These are phyloP conservation scores for Lecanosticta acicola DNA, from an alignment of 2,329 filamentous ascomycete genomes.

Conservation along the genomic window DNA sequence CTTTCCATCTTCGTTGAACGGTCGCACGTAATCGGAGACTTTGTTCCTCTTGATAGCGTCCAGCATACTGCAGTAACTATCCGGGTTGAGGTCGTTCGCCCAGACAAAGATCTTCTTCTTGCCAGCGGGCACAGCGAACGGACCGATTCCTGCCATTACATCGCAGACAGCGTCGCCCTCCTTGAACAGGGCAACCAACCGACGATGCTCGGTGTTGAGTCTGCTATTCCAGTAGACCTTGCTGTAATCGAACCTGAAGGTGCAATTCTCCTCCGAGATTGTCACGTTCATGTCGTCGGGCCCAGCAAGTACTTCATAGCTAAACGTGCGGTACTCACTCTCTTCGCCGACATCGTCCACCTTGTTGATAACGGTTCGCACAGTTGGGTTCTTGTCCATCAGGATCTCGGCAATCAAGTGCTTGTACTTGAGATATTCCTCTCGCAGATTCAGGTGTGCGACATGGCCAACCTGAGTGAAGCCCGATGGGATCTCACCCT, in stretches of 20 bases:
- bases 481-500: conserved; percentile 75
- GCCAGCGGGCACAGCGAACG: conserved; percentile 86
- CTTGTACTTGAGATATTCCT: conserved; percentile 79
- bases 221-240: conserved; percentile 98
- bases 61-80: conserved; percentile 68
- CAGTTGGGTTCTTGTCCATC: conserved; percentile 76
- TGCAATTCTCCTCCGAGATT: conserved; percentile 73
- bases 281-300: conserved; percentile 77
- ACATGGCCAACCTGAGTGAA: conserved; percentile 89
- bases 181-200: conserved; percentile 69
- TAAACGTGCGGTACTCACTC: conserved; percentile 85
- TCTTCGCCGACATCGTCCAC: conserved; percentile 78
- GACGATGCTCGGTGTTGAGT: conserved; percentile 80
- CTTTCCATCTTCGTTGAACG: conserved; percentile 77
- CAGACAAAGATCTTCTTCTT: conserved; percentile 88
- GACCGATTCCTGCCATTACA: conserved; percentile 95
- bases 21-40: conserved; percentile 63
- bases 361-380: conserved; percentile 94
- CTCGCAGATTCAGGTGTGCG: conserved; percentile 84
- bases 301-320: conserved; percentile 83
- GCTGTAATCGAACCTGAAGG: conserved; percentile 88
- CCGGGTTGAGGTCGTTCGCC: conserved; percentile 95
- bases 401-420: conserved; percentile 77
- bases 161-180: conserved; percentile 88
- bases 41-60: conserved; percentile 74